A percentile compares a stretch with the other conserved stretches of the same genome.
phyloP scores from a whole-genome alignment of 2,329 filamentous ascomycete genomes.

The Botryotinia convoluta region DNA sequence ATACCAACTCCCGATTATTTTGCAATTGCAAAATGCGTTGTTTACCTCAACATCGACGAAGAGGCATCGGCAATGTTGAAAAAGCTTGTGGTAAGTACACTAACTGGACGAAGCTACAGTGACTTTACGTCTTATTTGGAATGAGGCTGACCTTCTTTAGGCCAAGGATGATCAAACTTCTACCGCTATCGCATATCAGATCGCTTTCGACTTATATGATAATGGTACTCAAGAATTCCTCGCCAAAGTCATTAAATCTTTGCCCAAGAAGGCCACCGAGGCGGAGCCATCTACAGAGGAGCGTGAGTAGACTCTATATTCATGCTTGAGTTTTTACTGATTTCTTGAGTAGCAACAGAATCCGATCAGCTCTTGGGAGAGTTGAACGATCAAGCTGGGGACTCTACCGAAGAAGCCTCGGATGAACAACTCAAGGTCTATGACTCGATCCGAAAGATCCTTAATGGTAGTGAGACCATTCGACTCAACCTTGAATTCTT shows the following conservation, averaged over 20 bases:
- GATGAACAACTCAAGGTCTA: constrained; percentile 57
- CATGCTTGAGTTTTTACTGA: background rate
- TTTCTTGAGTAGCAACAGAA: constrained; percentile 33
- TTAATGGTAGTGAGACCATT: constrained; percentile 90
- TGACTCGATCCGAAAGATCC: constrained; percentile 62
- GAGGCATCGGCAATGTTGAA: constrained; percentile 85
- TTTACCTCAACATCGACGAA: constrained; percentile 88
- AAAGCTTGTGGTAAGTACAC: constrained; percentile 60
- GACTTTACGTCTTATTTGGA: background rate
- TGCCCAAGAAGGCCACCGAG: constrained; percentile 57
- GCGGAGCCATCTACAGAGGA: constrained; percentile 42
- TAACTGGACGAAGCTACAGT: background rate
- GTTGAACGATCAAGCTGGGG: constrained; percentile 43
- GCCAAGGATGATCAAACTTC: constrained; percentile 73
- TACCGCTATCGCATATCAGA: constrained; percentile 88
- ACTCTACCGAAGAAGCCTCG: constrained; percentile 39
- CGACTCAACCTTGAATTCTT: constrained; percentile 94
- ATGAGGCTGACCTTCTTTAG: constrained; percentile 12
- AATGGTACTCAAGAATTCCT: constrained; percentile 98
- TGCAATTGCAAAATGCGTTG: constrained; percentile 94
- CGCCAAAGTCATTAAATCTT: constrained; percentile 78
- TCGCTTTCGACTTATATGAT: constrained; percentile 96
- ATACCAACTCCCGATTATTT: constrained; percentile 95
- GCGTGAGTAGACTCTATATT: constrained; percentile 32
- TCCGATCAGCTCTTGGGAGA: constrained; percentile 57